Base-by-base conservation (phyloP, 1,139 yeast genomes). In the Tardiomyces depauwii region DNA sequence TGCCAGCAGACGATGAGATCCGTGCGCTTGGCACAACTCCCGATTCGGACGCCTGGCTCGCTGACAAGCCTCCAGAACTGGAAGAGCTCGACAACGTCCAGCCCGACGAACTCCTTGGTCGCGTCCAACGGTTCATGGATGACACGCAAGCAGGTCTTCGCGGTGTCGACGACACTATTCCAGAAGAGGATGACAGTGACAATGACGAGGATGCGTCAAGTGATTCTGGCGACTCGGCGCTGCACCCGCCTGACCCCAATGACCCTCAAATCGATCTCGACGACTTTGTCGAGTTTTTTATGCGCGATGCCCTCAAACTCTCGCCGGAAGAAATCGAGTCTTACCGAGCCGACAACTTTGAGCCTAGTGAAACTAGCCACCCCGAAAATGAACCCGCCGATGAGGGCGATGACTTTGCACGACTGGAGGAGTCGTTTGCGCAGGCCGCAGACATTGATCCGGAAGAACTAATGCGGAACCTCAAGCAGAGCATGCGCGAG, bases 261-360 rank as follows among this genome's bases (percentile, higher is more conserved):
- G 66, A 65, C 40, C 61, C 68, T 5, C 72, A 63, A 43, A 72
- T 78, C 13, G 76, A 73, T 54, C 82, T 77, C 49, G 86, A 80
- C 55, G 85, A 78, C 55, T 77, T 79, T 58, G 71, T 78, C 56
- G 83, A 78, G 57, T 77, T 68, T 57, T 74, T 78, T 56, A 62
- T 76, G 32, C 69, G 69, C 45, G 74, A 76, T 39, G 84, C 78
- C 0, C 57, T 79, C 39, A 68, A 73, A 40, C 49, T 73, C 48
- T 55, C 62, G 1, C 71, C 68, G 32, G 67, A 67, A 27, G 70
- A 74, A 42, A 52, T 73, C 25, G 71, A 63, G 41, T 47, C 53
- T 10, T 62, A 57, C 42, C 53, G 70, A 43, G 58, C 59, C 14
- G 54, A 46, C 18, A 11, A 28, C 11, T 40, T 39, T n/a, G 16